These are phyloP conservation scores for Colletotrichum brevisporum DNA, from an alignment of 2,329 filamentous ascomycete species.

Conservation along the genomic window DNA sequence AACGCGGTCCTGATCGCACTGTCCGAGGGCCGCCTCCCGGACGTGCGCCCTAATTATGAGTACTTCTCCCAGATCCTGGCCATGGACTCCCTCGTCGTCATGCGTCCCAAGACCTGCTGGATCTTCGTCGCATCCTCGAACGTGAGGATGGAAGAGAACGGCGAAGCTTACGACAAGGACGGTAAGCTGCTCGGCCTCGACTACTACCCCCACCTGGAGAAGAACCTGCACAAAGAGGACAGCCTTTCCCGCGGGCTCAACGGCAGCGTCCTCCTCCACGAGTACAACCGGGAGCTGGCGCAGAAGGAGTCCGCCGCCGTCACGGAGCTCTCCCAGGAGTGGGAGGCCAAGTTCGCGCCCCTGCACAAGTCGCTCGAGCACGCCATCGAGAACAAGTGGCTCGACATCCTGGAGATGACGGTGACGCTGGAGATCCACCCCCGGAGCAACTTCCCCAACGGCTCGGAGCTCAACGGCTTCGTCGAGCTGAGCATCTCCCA, in stretches of 20 bases:
- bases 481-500: conserved; percentile 72
- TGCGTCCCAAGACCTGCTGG: conserved; percentile 71
- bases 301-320: conserved; percentile 70
- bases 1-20: conserved; percentile 75
- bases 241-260: conserved; percentile 66
- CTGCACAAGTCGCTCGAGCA: conserved; percentile 67
- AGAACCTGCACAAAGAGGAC: conserved; percentile 67
- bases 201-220: conserved; percentile 70
- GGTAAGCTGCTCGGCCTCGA: conserved; percentile 58
- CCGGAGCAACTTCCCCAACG: conserved; percentile 68
- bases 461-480: conserved; percentile 72
- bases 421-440: conserved; percentile 72
- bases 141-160: conserved; percentile 62
- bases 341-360: conserved; percentile 71
- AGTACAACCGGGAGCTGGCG: conserved; percentile 69
- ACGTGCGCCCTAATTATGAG: conserved; percentile 73
- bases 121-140: conserved; percentile 70
- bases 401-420: conserved; percentile 74
- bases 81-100: conserved; percentile 66
- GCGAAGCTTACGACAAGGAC: conserved; percentile 58
- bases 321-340: conserved; percentile 67
- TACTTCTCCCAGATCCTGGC: conserved; percentile 71
- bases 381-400: conserved; percentile 64
- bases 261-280: conserved; percentile 66
- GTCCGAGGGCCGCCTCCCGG: conserved; percentile 68